phyloP scores from a whole-genome alignment of 169 alveolate species.

The Babesia ovis region DNA sequence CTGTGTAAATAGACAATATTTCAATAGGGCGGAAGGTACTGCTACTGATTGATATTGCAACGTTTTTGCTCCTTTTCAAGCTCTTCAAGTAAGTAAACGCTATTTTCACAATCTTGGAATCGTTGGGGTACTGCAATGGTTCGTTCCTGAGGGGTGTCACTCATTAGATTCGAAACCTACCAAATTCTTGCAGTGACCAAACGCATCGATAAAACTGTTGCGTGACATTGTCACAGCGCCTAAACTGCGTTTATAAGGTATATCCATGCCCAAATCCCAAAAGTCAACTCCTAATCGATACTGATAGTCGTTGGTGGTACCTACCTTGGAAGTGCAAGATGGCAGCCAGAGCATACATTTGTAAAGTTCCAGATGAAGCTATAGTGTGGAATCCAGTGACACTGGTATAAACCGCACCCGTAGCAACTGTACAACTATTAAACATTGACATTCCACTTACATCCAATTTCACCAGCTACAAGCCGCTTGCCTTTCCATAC shows the following conservation, averaged over 20 bases:
- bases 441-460: slow-evolving; percentile 4
- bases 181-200: slow-evolving; percentile 28
- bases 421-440: slow-evolving; percentile 27
- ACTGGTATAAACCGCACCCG: slow-evolving; percentile 74
- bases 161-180: neutral
- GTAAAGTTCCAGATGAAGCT: slow-evolving; percentile 71
- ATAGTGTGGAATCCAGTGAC: slow-evolving; percentile 74
- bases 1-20: neutral
- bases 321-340: slow-evolving; percentile 53
- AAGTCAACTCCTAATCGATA: slow-evolving; percentile 53
- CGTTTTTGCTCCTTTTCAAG: slow-evolving; percentile 4
- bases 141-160: slow-evolving; percentile 16
- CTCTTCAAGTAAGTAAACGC: slow-evolving; percentile 16
- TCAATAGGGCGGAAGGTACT: neutral
- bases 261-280: slow-evolving; percentile 78
- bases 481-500: slow-evolving; percentile 66
- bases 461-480: slow-evolving; percentile 78
- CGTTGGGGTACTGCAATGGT: slow-evolving; percentile 25
- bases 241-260: slow-evolving; percentile 69
- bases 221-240: slow-evolving; percentile 68
- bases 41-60: neutral
- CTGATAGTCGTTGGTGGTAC: neutral
- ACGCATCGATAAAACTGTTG: slow-evolving; percentile 46
- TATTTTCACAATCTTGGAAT: slow-evolving; percentile 23
- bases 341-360: slow-evolving; percentile 73